These are phyloP conservation scores for Dipteronia sinensis DNA, from an alignment of 345 rosid species.

Conservation along the genomic window DNA sequence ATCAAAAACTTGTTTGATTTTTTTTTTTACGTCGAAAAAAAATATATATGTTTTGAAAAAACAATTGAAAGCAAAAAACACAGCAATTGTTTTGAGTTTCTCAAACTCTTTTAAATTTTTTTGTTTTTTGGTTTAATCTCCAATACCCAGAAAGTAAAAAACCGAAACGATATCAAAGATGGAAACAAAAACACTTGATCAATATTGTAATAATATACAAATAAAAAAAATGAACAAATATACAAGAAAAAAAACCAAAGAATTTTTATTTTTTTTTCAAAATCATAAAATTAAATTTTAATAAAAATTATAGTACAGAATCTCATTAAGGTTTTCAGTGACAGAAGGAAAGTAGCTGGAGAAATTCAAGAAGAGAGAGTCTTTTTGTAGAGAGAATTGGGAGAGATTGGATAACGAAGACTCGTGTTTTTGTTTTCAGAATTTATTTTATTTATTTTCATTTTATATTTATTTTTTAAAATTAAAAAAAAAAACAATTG, in stretches of 20 bases:
- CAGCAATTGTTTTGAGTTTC: constrained; percentile 7
- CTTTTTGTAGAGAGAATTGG: constrained; percentile 15
- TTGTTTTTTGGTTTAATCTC: constrained; percentile 1
- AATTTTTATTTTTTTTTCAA: constrained; percentile 1
- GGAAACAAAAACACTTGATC: not conserved
- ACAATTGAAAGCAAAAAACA: constrained; percentile 4
- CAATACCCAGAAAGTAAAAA: constrained; percentile 16
- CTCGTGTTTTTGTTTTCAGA: not conserved
- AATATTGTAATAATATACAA: constrained; percentile 1
- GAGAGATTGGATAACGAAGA: constrained; percentile 29
- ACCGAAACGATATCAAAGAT: constrained; percentile 16
- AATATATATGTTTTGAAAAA: not conserved
- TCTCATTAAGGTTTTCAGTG: constrained; percentile 1
- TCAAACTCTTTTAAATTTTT: not conserved
- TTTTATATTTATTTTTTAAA: not conserved
- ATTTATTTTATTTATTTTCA: not conserved
- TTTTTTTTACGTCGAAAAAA: not conserved
- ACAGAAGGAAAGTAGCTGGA: constrained; percentile 10
- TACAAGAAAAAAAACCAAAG: constrained; percentile 1
- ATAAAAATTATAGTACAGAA: not conserved
- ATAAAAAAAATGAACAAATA: constrained; percentile 7
- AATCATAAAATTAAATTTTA: constrained; percentile 13
- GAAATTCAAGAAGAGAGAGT: constrained; percentile 11
- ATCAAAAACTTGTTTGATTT: constrained; percentile 19
- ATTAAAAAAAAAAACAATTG: not conserved